These are phyloP conservation scores for Aegilops bicornis DNA, from an alignment of 176 grass and related monocot genomes.

Conservation along the genomic window DNA sequence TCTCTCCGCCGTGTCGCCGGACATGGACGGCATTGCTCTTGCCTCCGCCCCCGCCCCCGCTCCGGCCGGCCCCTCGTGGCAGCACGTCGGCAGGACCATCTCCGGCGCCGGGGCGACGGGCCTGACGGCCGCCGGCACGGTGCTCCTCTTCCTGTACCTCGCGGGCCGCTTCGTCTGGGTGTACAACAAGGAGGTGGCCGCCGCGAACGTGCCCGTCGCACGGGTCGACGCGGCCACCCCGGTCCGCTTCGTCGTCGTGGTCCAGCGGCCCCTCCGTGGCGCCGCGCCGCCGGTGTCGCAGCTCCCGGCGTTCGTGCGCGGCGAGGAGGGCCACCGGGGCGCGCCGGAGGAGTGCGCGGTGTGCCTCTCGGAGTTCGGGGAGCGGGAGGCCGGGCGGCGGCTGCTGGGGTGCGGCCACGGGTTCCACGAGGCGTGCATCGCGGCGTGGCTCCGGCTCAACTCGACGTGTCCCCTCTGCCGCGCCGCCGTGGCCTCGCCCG, in stretches of 20 bases:
- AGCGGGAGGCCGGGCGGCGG: constrained; percentile 17
- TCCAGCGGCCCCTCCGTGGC: background rate
- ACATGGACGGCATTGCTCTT: background rate
- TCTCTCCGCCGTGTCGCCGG: background rate
- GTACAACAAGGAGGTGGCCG: background rate
- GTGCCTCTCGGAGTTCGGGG: constrained; percentile 37
- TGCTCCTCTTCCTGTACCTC: constrained; percentile 32
- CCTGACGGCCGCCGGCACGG: constrained; percentile 14
- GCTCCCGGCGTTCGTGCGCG: constrained; percentile 33
- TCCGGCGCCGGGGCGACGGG: background rate
- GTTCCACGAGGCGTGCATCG: constrained; percentile 45
- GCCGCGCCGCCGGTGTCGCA: background rate
- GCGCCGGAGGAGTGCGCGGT: constrained; percentile 37
- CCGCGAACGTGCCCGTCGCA: background rate
- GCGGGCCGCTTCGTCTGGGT: constrained; percentile 30
- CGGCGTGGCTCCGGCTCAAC: constrained; percentile 35
- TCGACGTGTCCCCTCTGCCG: constrained; percentile 43
- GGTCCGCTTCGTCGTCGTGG: background rate
- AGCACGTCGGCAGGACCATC: background rate
- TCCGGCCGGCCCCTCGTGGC: background rate
- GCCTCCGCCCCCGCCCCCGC: background rate
- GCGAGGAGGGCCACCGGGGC: background rate
- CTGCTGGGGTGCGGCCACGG: constrained; percentile 39
- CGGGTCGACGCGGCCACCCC: background rate
- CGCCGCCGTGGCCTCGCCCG: background rate